phyloP scores from a whole-genome alignment of 2,329 filamentous ascomycete genomes.

The Pestalotiopsis sp. region DNA sequence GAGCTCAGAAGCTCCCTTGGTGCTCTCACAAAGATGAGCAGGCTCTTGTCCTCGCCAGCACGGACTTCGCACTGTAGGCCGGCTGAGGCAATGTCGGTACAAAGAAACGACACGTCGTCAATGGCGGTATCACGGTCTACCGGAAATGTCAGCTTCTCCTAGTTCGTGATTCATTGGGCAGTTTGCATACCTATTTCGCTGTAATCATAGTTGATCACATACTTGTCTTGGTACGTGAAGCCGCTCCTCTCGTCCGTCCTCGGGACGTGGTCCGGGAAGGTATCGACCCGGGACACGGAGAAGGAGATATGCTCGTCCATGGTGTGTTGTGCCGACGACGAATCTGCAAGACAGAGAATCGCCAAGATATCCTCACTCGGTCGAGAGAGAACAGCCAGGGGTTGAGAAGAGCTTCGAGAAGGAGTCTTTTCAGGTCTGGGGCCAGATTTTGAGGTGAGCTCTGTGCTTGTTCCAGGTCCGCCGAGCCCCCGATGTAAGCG shows the following conservation, averaged over 20 bases:
- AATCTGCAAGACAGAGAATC: not conserved
- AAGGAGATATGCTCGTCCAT: constrained; percentile 4
- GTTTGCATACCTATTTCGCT: constrained; percentile 47
- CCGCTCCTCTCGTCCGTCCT: not conserved
- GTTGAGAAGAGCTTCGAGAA: not conserved
- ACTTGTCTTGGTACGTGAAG: constrained; percentile 38
- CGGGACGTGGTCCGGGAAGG: not conserved
- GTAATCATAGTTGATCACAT: constrained; percentile 63
- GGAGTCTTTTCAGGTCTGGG: not conserved
- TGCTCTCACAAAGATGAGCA: constrained; percentile 67
- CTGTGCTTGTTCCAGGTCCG: not conserved
- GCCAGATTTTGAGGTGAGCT: constrained; percentile 1
- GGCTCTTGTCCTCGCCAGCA: constrained; percentile 64
- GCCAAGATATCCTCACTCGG: not conserved
- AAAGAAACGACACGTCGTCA: constrained; percentile 55
- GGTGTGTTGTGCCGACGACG: not conserved
- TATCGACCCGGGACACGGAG: constrained; percentile 3
- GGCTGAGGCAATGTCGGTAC: constrained; percentile 59
- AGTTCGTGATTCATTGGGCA: not conserved
- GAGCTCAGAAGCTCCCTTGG: constrained; percentile 63
- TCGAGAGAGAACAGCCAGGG: not conserved
- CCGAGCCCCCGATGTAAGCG: not conserved
- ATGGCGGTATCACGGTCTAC: constrained; percentile 53
- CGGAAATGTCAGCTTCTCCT: not conserved
- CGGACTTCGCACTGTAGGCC: constrained; percentile 72